Percentiles rank a stretch among this genome's conserved stretches.
phyloP scores from a whole-genome alignment of 2,329 filamentous ascomycete genomes.

The Penicillium sp. region DNA sequence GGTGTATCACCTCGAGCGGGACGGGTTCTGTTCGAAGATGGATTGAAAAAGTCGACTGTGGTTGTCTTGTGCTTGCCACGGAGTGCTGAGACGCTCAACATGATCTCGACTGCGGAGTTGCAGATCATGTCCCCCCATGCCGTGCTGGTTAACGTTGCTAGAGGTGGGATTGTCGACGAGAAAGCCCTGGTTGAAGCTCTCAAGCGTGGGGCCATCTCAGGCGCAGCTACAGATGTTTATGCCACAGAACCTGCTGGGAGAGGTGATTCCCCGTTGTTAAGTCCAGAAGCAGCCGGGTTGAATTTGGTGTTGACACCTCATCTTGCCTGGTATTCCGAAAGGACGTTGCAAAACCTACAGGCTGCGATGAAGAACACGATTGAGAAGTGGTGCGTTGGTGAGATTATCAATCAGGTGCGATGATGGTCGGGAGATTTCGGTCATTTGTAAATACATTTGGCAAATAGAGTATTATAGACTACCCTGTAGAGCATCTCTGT shows the following conservation, averaged over 20 bases:
- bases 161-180: conserved; percentile 47
- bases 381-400: conserved; percentile 10
- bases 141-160: conserved; percentile 42
- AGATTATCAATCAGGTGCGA: conserved; percentile 6
- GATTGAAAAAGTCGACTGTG: conserved; percentile 23
- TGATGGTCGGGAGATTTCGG: neutral
- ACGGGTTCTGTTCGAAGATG: conserved; percentile 24
- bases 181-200: conserved; percentile 39
- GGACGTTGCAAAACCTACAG: conserved; percentile 41
- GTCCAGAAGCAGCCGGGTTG: conserved; percentile 32
- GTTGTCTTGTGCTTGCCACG: conserved; percentile 25
- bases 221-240: conserved; percentile 40
- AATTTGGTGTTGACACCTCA: conserved; percentile 47
- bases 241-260: conserved; percentile 41
- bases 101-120: conserved; percentile 35
- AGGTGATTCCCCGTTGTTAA: conserved; percentile 37
- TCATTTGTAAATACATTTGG: neutral
- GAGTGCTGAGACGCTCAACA: conserved; percentile 24
- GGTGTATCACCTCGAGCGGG: conserved; percentile 19
- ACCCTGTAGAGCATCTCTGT: neutral
- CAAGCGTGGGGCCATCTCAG: conserved; percentile 37
- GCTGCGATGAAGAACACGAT: conserved; percentile 6
- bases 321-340: conserved; percentile 46
- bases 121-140: conserved; percentile 33
- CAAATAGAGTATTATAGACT: neutral